Evolutionary conservation across 768 basidiomycete genomes (phyloP).

Genomic region (Ramaria rubella): DNA sequence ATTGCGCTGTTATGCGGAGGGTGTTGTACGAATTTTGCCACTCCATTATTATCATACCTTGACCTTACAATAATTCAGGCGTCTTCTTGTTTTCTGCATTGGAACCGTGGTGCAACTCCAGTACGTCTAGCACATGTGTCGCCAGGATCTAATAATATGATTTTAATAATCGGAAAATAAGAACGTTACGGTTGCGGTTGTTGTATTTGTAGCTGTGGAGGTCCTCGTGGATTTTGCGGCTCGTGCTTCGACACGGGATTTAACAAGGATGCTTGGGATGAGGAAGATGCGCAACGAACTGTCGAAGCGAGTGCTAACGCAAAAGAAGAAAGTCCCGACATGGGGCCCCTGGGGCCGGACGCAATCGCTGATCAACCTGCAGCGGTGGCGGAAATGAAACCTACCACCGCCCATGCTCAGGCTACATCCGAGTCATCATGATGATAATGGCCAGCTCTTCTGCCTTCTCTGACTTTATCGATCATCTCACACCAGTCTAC

Average conservation of each 20-base stretch:
- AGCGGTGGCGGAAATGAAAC: background rate
- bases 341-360: background rate
- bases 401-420: background rate
- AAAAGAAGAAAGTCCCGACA: background rate
- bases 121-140: slow-evolving; percentile 3
- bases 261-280: slow-evolving; percentile 7
- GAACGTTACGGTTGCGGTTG: slow-evolving; percentile 6
- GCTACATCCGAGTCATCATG: background rate
- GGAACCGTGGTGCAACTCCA: slow-evolving; percentile 7
- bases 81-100: slow-evolving; percentile 5
- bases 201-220: slow-evolving; percentile 2
- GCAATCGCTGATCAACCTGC: slow-evolving; percentile 1
- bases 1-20: background rate
- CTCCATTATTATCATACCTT: no score
- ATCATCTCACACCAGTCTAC: no score
- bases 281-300: background rate
- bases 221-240: background rate
- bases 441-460: background rate
- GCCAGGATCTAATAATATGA: background rate
- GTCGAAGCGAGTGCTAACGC: background rate
- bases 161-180: background rate
- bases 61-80: background rate
- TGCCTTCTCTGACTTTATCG: no score
- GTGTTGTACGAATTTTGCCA: background rate
- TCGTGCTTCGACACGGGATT: slow-evolving; percentile 7